These are phyloP conservation scores for Thalassiosira oceanica DNA, from an alignment of 352 stramenopile genomes.

Conservation along the genomic window DNA sequence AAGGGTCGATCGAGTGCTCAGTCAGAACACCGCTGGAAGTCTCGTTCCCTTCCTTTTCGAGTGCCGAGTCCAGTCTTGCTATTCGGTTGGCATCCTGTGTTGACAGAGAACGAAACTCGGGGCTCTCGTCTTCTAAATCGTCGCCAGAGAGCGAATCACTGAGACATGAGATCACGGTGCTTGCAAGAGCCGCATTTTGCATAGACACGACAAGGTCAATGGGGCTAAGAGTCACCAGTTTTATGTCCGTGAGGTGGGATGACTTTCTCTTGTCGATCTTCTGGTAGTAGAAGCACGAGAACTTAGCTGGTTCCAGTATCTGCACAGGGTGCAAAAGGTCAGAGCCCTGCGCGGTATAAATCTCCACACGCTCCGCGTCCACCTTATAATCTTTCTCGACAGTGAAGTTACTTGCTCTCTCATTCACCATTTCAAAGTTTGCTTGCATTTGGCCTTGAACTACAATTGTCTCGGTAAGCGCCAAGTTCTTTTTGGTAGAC, in stretches of 20 bases:
- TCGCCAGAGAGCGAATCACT: constrained; percentile 52
- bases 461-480: constrained; percentile 72
- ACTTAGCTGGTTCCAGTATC: constrained; percentile 72
- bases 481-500: constrained; percentile 27
- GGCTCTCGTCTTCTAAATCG: constrained; percentile 12
- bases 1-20: constrained; percentile 36
- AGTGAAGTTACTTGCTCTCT: constrained; percentile 31
- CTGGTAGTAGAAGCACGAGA: constrained; percentile 58
- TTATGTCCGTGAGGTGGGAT: constrained; percentile 51
- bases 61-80: constrained; percentile 57
- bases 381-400: constrained; percentile 63
- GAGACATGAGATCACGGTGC: constrained; percentile 66
- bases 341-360: constrained; percentile 75
- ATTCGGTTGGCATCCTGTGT: constrained; percentile 58
- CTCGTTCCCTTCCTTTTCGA: constrained; percentile 50
- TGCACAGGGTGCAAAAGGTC: constrained; percentile 71
- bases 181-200: constrained; percentile 78
- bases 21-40: constrained; percentile 16
- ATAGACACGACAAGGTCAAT: constrained; percentile 78
- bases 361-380: constrained; percentile 73
- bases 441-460: constrained; percentile 72
- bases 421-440: constrained; percentile 46
- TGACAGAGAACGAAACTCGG: constrained; percentile 54
- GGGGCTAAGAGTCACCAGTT: constrained; percentile 63
- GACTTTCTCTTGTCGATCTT: constrained; percentile 34